Base-by-base conservation (phyloP, 116 monocot species). In the Zostera marina region DNA sequence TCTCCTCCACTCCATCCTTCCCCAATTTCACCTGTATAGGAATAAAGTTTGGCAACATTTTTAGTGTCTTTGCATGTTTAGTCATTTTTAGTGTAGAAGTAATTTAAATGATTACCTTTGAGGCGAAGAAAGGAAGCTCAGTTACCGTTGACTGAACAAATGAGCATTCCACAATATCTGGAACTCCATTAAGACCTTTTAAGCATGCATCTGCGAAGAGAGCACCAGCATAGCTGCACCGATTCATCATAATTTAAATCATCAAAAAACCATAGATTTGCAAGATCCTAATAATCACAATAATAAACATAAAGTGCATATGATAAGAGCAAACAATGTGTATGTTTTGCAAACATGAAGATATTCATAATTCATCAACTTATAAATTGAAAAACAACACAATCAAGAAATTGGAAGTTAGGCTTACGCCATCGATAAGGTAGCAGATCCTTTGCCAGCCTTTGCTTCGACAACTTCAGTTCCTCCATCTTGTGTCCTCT, bases 61-160 rank as follows among this genome's bases (percentile, higher is more conserved):
- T 56, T n/a, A 21, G 17, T 14, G 21, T 43, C 0, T 9, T 43
- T 5, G 15, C 42, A 39, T 42, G 59, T 2, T 22, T 19, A 43
- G 25, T 12, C 5, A 16, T 3, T n/a, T n/a, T n/a, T n/a, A n/a
- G 22, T 41, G 2, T 39, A 1, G 5, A 8, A 20, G 42, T 10
- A 16, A 2, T 17, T 11, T 17, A 14, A 44, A 41, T n/a, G 22
- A 19, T 66, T 54, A 96, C 96, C 89, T 89, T 96, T 14, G 96
- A 89, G 46, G 96, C 89, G 80, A 96, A 89, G 80, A 96, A 96
- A 58, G 96, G 96, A 7, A 96, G 74, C 45, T 89, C 96, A 11
- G 96, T 78, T 26, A 96, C 51, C 11, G 60, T 85, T 45, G 96
- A 96, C 63, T 96, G 96, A 15, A 96, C 89, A 78, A 67, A 96